Evolutionary conservation across 148 eudicot species (phyloP).

Genomic region (Agrostemma githago): DNA sequence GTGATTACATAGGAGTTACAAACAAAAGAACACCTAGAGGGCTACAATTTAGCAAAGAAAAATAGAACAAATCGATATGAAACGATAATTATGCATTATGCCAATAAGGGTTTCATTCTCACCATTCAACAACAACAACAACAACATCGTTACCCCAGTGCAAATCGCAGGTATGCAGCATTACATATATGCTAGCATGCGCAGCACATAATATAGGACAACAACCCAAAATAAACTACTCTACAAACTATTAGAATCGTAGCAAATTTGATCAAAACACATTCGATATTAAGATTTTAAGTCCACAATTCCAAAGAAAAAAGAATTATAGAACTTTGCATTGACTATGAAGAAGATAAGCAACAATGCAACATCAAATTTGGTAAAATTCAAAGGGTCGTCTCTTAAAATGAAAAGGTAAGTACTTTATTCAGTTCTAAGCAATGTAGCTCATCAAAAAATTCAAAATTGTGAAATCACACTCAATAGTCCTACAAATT

Average conservation of each 20-base stretch:
- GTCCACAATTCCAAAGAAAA: not conserved
- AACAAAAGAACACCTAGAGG: not conserved
- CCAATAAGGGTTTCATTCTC: not conserved
- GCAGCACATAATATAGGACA: not conserved
- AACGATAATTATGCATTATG: not conserved
- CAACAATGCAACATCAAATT: not conserved
- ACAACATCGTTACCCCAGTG: not conserved
- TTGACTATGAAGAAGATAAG: not conserved
- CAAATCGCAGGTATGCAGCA: not conserved
- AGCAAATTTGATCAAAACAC: too few species aligned
- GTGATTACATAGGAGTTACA: not conserved
- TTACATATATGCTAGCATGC: too few species aligned
- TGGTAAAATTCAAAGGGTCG: slow-evolving; percentile 1
- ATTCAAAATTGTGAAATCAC: not conserved
- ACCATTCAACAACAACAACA: not conserved
- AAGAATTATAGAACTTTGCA: not conserved
- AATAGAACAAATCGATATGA: not conserved
- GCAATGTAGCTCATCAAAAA: slow-evolving; percentile 13
- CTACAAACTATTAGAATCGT: not conserved
- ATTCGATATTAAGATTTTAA: not conserved
- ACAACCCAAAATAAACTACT: not conserved
- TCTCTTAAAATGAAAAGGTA: not conserved
- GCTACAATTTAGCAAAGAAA: not conserved
- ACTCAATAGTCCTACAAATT: slow-evolving; percentile 5
- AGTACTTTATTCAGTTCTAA: not conserved